A percentile compares a stretch with the other conserved stretches of the same genome.
phyloP scores from a whole-genome alignment of 345 rosid species.

The Camelina neglecta region DNA sequence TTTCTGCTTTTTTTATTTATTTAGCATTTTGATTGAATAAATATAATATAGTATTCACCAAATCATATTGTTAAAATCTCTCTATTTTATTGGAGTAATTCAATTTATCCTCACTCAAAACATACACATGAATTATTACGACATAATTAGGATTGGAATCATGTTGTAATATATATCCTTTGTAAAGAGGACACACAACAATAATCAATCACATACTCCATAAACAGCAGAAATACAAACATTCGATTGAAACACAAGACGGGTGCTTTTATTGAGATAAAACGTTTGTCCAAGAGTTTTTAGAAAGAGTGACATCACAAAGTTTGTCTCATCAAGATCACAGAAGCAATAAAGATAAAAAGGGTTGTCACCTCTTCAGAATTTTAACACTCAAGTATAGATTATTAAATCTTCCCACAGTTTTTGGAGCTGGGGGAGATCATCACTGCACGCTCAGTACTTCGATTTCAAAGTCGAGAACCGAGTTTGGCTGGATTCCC shows the following conservation, averaged over 20 bases:
- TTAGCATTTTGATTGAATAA: neutral
- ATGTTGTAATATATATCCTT: neutral
- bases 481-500: constrained; percentile 91
- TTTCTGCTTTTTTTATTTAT: too few relatives aligned
- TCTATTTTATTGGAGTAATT: neutral
- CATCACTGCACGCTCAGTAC: constrained; percentile 62
- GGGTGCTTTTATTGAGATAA: constrained; percentile 36
- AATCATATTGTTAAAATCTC: neutral
- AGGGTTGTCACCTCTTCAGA: neutral
- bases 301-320: constrained; percentile 20
- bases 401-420: constrained; percentile 14
- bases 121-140: neutral
- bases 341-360: constrained; percentile 18
- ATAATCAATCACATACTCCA: neutral
- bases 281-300: constrained; percentile 32
- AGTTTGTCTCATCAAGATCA: constrained; percentile 25
- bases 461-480: constrained; percentile 87
- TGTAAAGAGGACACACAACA: neutral
- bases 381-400: constrained; percentile 7
- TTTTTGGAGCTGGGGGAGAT: constrained; percentile 8
- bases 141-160: neutral
- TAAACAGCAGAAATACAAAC: neutral
- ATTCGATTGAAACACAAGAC: constrained; percentile 19
- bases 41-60: neutral
- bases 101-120: neutral